Base-by-base conservation (phyloP, 2,329 filamentous ascomycete species). In the Talaromyces rugulosus region DNA sequence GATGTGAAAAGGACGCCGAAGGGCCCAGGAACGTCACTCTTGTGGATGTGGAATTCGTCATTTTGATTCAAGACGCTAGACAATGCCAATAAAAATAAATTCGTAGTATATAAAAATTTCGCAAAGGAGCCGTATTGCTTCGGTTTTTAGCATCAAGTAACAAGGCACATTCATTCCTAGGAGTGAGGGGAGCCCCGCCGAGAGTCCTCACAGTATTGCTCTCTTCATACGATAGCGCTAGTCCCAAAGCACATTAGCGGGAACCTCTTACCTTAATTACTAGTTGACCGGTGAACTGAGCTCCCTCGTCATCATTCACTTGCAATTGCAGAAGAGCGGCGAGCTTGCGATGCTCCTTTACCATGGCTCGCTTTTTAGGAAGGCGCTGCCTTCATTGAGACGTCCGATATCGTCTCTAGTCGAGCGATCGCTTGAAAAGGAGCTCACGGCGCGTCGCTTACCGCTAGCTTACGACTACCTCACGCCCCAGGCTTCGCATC, bases 1-100 rank as follows among this genome's bases (percentile, higher is more conserved):
- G 87, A 72, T 90, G 87, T 31, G 87, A 89, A 71, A 89, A 90
- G 36, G 87, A 89, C 28, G 85, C 85, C 67, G 80, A 74, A 3
- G 87, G 87, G 7, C 87, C 87, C 33, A 90, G 74, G 69, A 85
- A 90, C 50, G 85, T 82, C 42, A 78, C 73, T 60, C 66, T 71
- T 52, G 73, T 64, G 34, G 66, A 67, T 52, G 73, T 64, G 34
- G 66, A 67, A 58, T 65, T 60, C 70, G 72, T 72, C 36, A 44
- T 56, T 27, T 33, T 50, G 34, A 2, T 16, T 53, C 50, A 16
- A n/a, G 14, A 53, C 6, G n/a, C 4, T 53, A 16, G 4, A n/a
- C 27, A 53, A 31, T 31, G n/a, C 7, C 28, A 31, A 16, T 30
- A 53, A 18, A 53, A 31, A 31, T 53, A 12, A 53, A 28, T n/a